Base-by-base conservation (phyloP, 768 basidiomycete genomes). In the Rhizopogon vesiculosus region DNA sequence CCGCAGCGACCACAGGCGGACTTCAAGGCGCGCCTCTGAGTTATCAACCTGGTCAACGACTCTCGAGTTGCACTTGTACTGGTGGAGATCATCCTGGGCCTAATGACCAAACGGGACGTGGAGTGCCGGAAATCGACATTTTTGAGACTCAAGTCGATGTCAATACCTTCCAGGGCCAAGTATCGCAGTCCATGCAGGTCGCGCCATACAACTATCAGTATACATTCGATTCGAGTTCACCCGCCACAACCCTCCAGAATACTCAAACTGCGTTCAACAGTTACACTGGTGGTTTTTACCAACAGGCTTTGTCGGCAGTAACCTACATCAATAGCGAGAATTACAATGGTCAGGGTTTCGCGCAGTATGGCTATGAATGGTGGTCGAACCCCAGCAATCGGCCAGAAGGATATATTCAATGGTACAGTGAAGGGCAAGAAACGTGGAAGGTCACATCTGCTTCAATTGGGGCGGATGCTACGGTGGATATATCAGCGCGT, bases 51-150 rank as follows among this genome's bases (percentile, higher is more conserved):
- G 96, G 95, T 0, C 96, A 98, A 66, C 81, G 87, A 44, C 68
- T 91, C 15, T 91, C 91, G 1, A 81, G 92, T 1, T 98, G 95
- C 70, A 95, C 93, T 2, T 98, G 95, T 67, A 72, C 87, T 0
- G 85, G 83, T 12, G 82, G 83, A 29, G 91, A 92, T 61, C 95
- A 98, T 66, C 95, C 95, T 2, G 95, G 95, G 10, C 95, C 95
- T 3, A 77, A 63, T 40, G 76, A 78, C 53, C 77, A 70, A 29
- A 74, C 72, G 15, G 86, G 86, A 18, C 84, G 95, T 51, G 84
- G 84, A 33, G 91, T 87, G 1, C 95, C 96, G 1, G 96, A 98
- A 75, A 93, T 98, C 62, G 95, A 98, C 70, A 78, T 98, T 57
- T 66, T 96, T 56, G 95, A 98, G 74, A 85, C 92, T 0, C 88